Evolutionary conservation across 495 filamentous ascomycete genomes (phyloP).

Genomic region (Penicillium cataractarum): DNA sequence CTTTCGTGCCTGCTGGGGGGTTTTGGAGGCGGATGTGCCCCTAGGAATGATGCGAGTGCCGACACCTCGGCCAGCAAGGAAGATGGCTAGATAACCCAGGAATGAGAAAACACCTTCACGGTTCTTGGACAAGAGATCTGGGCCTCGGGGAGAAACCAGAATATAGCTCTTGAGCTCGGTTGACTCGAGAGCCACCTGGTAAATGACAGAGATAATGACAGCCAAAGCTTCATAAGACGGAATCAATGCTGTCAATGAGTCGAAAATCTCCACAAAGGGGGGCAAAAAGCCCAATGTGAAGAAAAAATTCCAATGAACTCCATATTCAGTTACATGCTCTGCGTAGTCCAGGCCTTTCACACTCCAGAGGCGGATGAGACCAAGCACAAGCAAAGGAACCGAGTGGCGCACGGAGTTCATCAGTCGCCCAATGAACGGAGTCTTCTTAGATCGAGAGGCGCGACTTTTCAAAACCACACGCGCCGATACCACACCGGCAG

Average conservation of each 20-base stretch:
- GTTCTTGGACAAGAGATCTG: slow-evolving; percentile 80
- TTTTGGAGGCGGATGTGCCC: slow-evolving; percentile 40
- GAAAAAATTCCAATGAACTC: slow-evolving; percentile 99
- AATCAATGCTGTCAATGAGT: slow-evolving; percentile 58
- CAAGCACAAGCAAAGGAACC: slow-evolving; percentile 78
- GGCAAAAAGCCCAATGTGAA: slow-evolving; percentile 91
- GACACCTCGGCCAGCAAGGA: slow-evolving; percentile 81
- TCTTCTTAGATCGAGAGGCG: slow-evolving; percentile 40
- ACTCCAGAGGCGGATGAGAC: slow-evolving; percentile 77
- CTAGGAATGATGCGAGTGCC: slow-evolving; percentile 79
- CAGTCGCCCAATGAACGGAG: slow-evolving; percentile 57
- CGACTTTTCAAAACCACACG: slow-evolving; percentile 79
- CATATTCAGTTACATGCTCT: slow-evolving; percentile 97
- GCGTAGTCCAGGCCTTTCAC: slow-evolving; percentile 96
- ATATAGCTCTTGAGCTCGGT: slow-evolving; percentile 82
- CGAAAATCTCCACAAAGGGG: slow-evolving; percentile 86
- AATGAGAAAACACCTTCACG: slow-evolving; percentile 94
- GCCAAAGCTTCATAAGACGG: slow-evolving; percentile 76
- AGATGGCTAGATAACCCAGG: slow-evolving; percentile 91
- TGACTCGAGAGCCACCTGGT: slow-evolving; percentile 75
- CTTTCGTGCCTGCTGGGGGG: slow-evolving; percentile 46
- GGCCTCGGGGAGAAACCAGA: slow-evolving; percentile 74
- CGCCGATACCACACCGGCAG: slow-evolving; percentile 88
- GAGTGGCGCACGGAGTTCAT: slow-evolving; percentile 72
- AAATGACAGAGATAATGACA: slow-evolving; percentile 62